A percentile compares a stretch with the other conserved stretches of the same genome.
phyloP scores from a whole-genome alignment of 2,329 filamentous ascomycete genomes.

The Ophiostoma australiae region DNA sequence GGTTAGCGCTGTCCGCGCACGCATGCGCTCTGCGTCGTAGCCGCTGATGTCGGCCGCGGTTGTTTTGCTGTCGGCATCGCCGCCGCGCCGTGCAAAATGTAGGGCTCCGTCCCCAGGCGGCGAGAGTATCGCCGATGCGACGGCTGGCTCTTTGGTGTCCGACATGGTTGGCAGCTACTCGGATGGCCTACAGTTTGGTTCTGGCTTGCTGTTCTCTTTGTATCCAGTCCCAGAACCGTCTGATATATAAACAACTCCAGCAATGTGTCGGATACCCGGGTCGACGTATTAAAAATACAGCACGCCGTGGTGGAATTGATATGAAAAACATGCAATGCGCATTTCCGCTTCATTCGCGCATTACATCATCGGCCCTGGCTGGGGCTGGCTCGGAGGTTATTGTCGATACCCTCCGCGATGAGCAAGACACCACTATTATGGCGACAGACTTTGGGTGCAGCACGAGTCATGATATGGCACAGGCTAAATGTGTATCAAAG shows the following conservation, averaged over 20 bases:
- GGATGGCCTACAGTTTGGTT: neutral
- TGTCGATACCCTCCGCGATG: conserved; percentile 25
- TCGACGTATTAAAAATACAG: neutral
- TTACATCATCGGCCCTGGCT: neutral
- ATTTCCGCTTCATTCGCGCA: conserved; percentile 6
- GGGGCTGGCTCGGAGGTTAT: conserved; percentile 20
- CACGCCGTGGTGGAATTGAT: conserved; percentile 19
- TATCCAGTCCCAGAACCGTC: neutral
- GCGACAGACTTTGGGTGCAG: conserved; percentile 13
- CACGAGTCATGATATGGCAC: conserved; percentile 13
- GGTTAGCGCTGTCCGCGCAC: conserved; percentile 29
- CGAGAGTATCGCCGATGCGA: neutral
- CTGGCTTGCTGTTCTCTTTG: neutral
- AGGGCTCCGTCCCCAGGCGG: neutral
- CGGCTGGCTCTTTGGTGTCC: neutral
- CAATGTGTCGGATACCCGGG: neutral
- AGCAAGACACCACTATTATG: conserved; percentile 25
- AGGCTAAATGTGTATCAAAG: conserved; percentile 3
- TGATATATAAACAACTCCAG: neutral
- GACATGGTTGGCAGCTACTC: neutral
- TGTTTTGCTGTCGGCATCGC: conserved; percentile 18
- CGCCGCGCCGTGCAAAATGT: conserved; percentile 24
- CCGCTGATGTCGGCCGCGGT: conserved; percentile 26
- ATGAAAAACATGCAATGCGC: conserved; percentile 25
- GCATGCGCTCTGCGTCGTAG: conserved; percentile 39